phyloP scores from a whole-genome alignment of 768 basidiomycete species.

The Boletus subparvulus region DNA sequence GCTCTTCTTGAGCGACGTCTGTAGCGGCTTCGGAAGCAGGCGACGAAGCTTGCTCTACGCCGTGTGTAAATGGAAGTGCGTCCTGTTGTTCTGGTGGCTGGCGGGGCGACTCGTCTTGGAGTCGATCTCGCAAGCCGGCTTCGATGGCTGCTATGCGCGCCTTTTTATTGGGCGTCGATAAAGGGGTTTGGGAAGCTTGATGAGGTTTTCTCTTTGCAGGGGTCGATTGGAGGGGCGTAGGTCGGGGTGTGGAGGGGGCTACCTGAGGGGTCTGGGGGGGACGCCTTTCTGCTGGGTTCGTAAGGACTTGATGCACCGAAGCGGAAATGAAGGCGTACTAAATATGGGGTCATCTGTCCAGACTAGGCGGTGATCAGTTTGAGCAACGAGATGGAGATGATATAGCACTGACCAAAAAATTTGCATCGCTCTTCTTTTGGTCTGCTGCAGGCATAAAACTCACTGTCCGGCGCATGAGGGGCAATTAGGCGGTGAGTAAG shows the following conservation, averaged over 20 bases:
- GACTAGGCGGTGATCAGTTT: constrained; percentile 18
- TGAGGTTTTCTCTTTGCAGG: constrained; percentile 6
- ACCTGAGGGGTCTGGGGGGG: background rate
- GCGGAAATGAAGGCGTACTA: background rate
- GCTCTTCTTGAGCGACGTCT: background rate
- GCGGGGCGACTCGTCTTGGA: background rate
- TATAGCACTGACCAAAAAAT: constrained; percentile 38
- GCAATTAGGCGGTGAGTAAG: background rate
- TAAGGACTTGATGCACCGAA: background rate
- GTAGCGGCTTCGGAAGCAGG: background rate
- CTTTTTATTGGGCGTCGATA: background rate
- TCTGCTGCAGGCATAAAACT: constrained; percentile 41
- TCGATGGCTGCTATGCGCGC: constrained; percentile 9
- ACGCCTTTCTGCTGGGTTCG: background rate
- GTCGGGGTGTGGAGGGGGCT: background rate
- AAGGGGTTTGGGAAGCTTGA: background rate
- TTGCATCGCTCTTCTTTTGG: constrained; percentile 1
- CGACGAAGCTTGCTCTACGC: background rate
- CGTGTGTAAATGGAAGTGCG: constrained; percentile 18
- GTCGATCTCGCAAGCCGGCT: constrained; percentile 9
- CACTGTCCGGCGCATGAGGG: constrained; percentile 11
- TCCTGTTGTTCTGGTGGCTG: background rate
- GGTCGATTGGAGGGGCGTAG: constrained; percentile 2
- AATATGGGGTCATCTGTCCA: constrained; percentile 33
- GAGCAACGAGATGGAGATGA: background rate